These are phyloP conservation scores for Fagus sylvatica DNA, from an alignment of 306 rosid species.

Conservation along the genomic window DNA sequence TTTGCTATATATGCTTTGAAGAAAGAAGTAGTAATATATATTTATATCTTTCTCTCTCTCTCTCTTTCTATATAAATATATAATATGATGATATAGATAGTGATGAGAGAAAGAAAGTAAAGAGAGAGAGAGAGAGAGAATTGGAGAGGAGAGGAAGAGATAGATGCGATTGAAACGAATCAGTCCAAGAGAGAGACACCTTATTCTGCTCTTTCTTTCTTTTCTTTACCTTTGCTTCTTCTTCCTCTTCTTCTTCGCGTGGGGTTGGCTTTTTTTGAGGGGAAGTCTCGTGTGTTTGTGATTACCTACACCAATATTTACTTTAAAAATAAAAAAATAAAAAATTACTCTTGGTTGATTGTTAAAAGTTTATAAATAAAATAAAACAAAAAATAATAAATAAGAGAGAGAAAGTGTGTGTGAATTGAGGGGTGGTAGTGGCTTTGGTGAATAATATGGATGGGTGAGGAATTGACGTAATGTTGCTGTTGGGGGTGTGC, in stretches of 20 bases:
- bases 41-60: slow-evolving; percentile 3
- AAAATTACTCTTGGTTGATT: neutral
- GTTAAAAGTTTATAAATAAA: neutral
- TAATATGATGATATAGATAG: no score
- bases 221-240: slow-evolving; percentile 19
- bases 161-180: slow-evolving; percentile 78
- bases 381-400: neutral
- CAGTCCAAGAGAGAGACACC: slow-evolving; percentile 78
- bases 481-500: slow-evolving; percentile 45
- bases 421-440: slow-evolving; percentile 20
- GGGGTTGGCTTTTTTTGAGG: slow-evolving; percentile 58
- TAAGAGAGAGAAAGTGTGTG: slow-evolving; percentile 5
- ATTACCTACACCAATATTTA: slow-evolving; percentile 32
- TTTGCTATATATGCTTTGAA: slow-evolving; percentile 14
- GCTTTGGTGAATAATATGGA: slow-evolving; percentile 7
- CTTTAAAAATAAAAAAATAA: neutral
- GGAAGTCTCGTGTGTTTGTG: slow-evolving; percentile 36
- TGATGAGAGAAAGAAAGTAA: no score
- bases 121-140: neutral
- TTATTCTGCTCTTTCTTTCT: slow-evolving; percentile 43
- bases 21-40: neutral
- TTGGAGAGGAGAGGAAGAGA: slow-evolving; percentile 12
- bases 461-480: slow-evolving; percentile 33
- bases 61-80: neutral
- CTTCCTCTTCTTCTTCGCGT: slow-evolving; percentile 42